Evolutionary conservation across 257 asterid species (phyloP), one percentile per base, ranked within the genome.

Genomic region (Cordia subcordata): DNA sequence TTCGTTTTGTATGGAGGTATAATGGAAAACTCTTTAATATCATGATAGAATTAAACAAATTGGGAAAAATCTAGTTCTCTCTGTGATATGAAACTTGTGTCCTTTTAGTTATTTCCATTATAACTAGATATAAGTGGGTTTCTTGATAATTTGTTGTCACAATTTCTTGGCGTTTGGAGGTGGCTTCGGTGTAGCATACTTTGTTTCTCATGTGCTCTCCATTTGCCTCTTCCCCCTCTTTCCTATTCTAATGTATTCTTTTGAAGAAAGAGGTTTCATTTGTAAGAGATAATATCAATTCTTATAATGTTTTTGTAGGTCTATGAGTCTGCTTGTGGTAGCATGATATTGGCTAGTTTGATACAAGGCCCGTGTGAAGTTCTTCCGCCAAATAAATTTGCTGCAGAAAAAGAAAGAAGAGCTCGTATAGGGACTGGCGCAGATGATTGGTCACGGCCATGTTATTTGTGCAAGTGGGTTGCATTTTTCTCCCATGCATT

Each of bases 401-500:
- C 78, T 37, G 85, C 83, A 79, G 99, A 85, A 72, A 82, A 67
- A 69, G 96, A 84, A 64, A 79, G 75, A 79, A 76, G 86, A 80
- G 53, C 68, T 68, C 81, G 27, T 54, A 61, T 60, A 49, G 83
- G 72, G 65, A 69, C 62, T 19, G 81, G 64, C 62, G 76, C 23
- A 49, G 75, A 60, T 59, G 79, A 74, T 60, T 62, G 58, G 61
- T 68, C 79, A 66, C 86, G 77, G 52, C 94, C 95, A 33, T 77
- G 83, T 64, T 93, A 75, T 62, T 59, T 89, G 64, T 86, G 97
- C 97, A 89, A 85, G 99, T 93, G 76, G 61, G 99, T 72, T 52
- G 13, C 61, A 19, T 57, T 63, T 69, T 52, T 21, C 42, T 27
- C 35, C 35, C 3, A 27, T 27, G 35, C 3, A 27, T 27, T 27